These are phyloP conservation scores for Termitomyces sp. DNA, from an alignment of 768 basidiomycete species.

Conservation along the genomic window DNA sequence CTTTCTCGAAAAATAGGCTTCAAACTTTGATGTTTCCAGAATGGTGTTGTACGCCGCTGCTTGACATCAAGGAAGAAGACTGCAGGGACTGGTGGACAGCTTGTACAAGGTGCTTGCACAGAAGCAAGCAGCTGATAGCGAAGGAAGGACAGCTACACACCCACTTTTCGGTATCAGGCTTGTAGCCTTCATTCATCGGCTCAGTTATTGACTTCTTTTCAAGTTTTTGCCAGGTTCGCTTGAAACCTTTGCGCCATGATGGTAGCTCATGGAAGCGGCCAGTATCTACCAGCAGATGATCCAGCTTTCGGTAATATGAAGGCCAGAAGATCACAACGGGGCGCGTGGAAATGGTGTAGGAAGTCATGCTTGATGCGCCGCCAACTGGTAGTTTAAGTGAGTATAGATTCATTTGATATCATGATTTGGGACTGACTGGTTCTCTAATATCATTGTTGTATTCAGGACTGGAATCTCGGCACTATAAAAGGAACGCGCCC, in stretches of 20 bases:
- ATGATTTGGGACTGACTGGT: constrained; percentile 22
- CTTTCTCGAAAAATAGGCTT: constrained; percentile 6
- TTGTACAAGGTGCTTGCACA: constrained; percentile 6
- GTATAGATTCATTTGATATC: too few species aligned
- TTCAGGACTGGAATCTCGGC: constrained; percentile 23
- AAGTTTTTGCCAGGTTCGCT: constrained; percentile 17
- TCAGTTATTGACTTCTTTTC: constrained; percentile 17
- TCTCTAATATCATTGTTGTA: constrained; percentile 30
- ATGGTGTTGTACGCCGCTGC: constrained; percentile 9
- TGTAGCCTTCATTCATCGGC: constrained; percentile 19
- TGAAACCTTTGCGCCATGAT: constrained; percentile 20
- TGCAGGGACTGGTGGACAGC: constrained; percentile 12
- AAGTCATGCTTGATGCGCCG: neutral
- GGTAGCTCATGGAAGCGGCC: constrained; percentile 12
- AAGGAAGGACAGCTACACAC: constrained; percentile 15
- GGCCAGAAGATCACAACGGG: constrained; percentile 9
- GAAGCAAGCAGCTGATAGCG: constrained; percentile 21
- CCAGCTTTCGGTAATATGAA: neutral
- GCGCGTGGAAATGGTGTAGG: constrained; percentile 4
- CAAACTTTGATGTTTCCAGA: constrained; percentile 19
- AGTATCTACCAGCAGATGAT: neutral
- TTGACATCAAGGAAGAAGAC: constrained; percentile 20
- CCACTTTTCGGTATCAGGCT: constrained; percentile 15
- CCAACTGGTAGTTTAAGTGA: neutral
- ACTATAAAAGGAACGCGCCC: constrained; percentile 18